Base-by-base conservation (phyloP, 192 early-diverging fungal genomes). In the Coemansia sp. region DNA sequence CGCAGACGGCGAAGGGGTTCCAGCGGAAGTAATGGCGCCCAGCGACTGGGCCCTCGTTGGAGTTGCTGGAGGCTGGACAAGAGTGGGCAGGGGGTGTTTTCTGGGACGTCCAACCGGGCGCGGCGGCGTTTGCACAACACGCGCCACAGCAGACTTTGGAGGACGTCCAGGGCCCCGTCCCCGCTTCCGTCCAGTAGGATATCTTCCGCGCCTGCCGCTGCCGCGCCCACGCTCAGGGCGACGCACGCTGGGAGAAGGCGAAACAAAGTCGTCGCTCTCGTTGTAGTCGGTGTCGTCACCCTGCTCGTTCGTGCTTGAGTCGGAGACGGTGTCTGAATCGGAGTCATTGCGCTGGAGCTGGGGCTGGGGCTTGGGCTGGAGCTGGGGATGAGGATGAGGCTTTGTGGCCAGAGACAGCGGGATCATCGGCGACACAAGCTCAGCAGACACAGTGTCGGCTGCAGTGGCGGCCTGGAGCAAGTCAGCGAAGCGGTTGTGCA, bases 401-500 rank as follows among this genome's bases (percentile, higher is more conserved):
- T 23, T 23, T 6, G 44, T 9, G 20, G 19, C 30, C 40, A 40
- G 42, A 14, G 45, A 6, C 1, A 48, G 37, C 45, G 42, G 47
- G 8, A 37, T 30, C 25, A 20, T 22, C 13, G 58, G 22, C 17
- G 33, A 33, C 50, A 42, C 23, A 23, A 31, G 28, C 30, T 53
- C 40, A 10, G 34, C 13, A 2, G 47, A 47, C 44, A 47, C 19
- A 27, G 23, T 34, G 15, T n/a, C 41, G 3, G 23, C 45, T 9
- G 55, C 55, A 22, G 15, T 10, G 4, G 15, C 22, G 11, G 17
- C 9, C n/a, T 20, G 28, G 14, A 65, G 34, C 33, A 68, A 53
- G 13, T 44, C 60, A 22, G 55, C 57, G 47, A 79, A 68, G 25
- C 75, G 75, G 57, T 31, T 31, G 20, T 59, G 55, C 30, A 71